Evolutionary conservation across 768 basidiomycete species (phyloP), one percentile per base, ranked within the genome.

Genomic region (Termitomyces sp.): DNA sequence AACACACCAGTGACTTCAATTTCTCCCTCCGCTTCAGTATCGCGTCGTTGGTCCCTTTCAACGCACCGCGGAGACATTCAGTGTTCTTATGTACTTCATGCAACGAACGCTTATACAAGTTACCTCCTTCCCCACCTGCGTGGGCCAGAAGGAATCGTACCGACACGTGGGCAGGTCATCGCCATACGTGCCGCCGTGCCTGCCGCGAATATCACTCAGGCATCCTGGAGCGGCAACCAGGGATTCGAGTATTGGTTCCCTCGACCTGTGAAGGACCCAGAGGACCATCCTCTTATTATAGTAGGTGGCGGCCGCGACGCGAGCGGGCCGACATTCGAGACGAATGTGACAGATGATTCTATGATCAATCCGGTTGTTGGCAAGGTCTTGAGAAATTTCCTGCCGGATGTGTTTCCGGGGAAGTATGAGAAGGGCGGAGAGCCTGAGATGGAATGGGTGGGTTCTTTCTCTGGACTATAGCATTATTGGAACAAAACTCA

Each of bases 221-320:
- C 68, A 41, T 71, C 79, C 4, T 86, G 82, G 83, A 71, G 61
- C 59, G 81, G 71, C 53, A 74, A 74, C 67, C 74, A 80, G 59
- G 82, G 81, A 0, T 79, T 74, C 63, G 87, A 90, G 63, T 94
- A 94, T 67, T 92, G 89, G 88, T 92, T 94, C 65, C 86, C 89
- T 18, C 78, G 91, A 16, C 83, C 84, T 0, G 56, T 77, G 32
- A 59, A 66, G 51, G n/a, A 34, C 9, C 22, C 57, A 1, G 37
- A 37, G 13, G 58, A 64, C 1, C 63, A 70, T 6, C 87, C 89
- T 0, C 69, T 91, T 20, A 71, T 93, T 39, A 85, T 93, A 44
- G 69, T 94, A 0, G 92, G 92, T 8, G 92, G 91, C 5, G 87
- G 74, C 13, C 75, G 90, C n/a, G 78, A 81, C 43, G 65, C 66